Conservation (phyloP, 441 rosid species). For the Pelargonium fulgidum region DNA sequence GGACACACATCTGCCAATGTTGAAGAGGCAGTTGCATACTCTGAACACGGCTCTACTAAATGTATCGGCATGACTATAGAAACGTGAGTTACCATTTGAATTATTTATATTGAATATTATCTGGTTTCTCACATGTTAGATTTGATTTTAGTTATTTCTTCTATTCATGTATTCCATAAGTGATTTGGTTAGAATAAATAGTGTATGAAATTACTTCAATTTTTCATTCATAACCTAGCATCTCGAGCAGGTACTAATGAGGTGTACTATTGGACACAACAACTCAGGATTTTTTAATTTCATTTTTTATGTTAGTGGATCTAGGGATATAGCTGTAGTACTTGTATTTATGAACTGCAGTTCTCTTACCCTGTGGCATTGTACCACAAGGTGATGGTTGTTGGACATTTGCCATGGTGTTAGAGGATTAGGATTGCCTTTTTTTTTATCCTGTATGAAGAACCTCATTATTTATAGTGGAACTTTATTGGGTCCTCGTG, state of each 20-base stretch:
- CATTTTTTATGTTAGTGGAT: neutral
- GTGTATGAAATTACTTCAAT: neutral
- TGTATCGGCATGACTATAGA: conserved; percentile 99
- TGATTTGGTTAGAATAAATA: neutral
- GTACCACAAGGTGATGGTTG: neutral
- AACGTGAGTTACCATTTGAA: conserved; percentile 54
- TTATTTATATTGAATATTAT: neutral
- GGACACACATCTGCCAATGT: conserved; percentile 93
- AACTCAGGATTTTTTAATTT: neutral
- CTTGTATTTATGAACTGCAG: neutral
- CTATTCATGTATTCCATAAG: neutral
- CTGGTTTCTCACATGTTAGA: neutral
- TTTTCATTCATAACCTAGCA: conserved; percentile 3
- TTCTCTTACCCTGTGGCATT: neutral
- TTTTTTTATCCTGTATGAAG: neutral
- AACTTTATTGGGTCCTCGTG: conserved; percentile 4
- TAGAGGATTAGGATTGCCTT: neutral
- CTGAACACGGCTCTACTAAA: conserved; percentile 86
- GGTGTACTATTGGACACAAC: neutral
- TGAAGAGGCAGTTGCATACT: conserved; percentile 96
- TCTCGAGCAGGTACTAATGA: neutral
- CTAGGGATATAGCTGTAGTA: neutral
- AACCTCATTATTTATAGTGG: neutral
- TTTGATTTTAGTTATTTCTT: neutral
- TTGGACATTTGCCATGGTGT: neutral